A percentile compares a stretch with the other conserved stretches of the same genome.
Conservation (phyloP, 208 protist species). For the Lotmaria passim region DNA sequence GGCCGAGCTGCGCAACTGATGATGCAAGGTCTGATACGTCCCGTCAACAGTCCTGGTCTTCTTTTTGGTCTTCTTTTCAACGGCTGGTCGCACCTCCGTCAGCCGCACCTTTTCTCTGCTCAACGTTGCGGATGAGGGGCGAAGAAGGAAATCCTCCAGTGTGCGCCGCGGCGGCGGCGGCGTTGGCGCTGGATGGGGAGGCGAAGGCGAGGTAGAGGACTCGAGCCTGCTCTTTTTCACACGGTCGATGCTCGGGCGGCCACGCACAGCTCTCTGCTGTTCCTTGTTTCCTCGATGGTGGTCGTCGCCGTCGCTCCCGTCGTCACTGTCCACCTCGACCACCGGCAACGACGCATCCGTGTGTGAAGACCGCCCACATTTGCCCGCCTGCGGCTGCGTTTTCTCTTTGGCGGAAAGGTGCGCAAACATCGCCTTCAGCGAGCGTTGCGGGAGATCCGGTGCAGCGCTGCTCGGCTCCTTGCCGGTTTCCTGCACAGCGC, state of each 20-base stretch:
- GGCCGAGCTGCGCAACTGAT: not conserved
- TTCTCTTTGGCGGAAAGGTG: constrained; percentile 7
- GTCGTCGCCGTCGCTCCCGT: not conserved
- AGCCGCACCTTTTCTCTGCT: not conserved
- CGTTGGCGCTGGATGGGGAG: not conserved
- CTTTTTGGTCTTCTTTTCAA: not conserved
- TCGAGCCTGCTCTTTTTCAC: not conserved
- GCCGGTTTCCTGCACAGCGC: not conserved
- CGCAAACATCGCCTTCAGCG: constrained; percentile 30
- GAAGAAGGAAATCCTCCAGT: not conserved
- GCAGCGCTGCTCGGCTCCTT: not conserved
- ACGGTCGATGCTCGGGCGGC: not conserved
- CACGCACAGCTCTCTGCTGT: not conserved
- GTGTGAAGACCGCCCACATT: not conserved
- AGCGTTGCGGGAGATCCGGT: constrained; percentile 4
- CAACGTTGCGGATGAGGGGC: not conserved
- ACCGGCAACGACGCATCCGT: not conserved
- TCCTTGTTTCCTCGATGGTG: not conserved
- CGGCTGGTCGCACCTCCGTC: not conserved
- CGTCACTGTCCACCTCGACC: constrained; percentile 5
- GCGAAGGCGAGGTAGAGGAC: not conserved
- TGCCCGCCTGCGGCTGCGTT: not conserved
- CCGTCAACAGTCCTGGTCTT: not conserved
- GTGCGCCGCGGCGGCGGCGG: not conserved
- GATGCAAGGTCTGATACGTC: not conserved